Base-by-base conservation (phyloP, 306 rosid species). In the Vigna trinervia region DNA sequence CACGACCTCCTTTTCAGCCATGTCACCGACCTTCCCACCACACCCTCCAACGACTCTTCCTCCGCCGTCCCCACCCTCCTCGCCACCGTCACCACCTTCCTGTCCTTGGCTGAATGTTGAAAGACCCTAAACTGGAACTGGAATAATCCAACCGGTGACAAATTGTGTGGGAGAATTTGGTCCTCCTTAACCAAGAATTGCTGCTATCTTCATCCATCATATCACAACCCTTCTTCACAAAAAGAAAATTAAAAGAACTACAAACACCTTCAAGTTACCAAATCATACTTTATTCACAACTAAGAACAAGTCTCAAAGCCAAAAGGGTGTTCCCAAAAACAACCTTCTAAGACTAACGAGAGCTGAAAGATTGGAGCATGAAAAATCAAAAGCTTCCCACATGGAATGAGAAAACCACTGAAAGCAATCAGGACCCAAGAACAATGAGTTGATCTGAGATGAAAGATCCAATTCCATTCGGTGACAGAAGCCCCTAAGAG, bases 101-200 rank as follows among this genome's bases (percentile, higher is more conserved):
- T 2, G 15, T 7, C 60, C 67, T 74, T 50, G 74, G 63, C 34
- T 62, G 78, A 73, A 89, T 30, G 71, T 71, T 53, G 17, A 83
- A 36, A 7, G 88, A 74, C 28, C 65, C 74, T 80, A 86, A 69
- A 80, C 85, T 86, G 6, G 91, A 83, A 64, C 84, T 86, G 5
- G 91, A 84, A 59, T 90, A 82, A 52, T 95, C 93, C 84, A 87
- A 85, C 36, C 98, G 84, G 80, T 95, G 96, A 78, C 87, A 92
- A 59, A 90, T 90, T 0, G 97, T 92, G 80, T 89, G 99, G 4
- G 99, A 88, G 84, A 85, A 95, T 28, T 88, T 92, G 3, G 98
- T 54, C 86, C 99, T 91, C 80, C 99, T 80, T 30, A 96, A 53
- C 99, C 99, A 96, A 32, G 99, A 96, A 84, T 19, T 84, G 54